Percentiles rank a stretch among this genome's conserved stretches.
phyloP scores from a whole-genome alignment of 1,284 basidiomycete species.

The Papiliotrema flavescens region DNA sequence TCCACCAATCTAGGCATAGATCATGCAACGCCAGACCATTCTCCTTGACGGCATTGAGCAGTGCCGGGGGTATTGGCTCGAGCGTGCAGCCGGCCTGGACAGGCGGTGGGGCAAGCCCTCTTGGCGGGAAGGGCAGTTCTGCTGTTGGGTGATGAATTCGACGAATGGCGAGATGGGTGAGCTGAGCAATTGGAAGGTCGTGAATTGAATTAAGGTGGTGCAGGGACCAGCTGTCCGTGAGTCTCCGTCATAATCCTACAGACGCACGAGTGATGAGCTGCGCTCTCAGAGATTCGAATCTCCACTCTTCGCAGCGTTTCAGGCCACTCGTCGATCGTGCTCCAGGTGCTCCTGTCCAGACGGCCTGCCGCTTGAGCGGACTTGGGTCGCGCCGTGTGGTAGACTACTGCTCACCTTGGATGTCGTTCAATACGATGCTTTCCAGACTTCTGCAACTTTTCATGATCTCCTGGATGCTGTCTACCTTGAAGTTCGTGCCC shows the following conservation, averaged over 20 bases:
- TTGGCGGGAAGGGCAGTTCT: slow-evolving; percentile 22
- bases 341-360: slow-evolving; percentile 32
- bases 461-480: slow-evolving; percentile 20
- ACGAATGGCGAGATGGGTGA: slow-evolving; percentile 18
- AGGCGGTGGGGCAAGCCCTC: slow-evolving; percentile 1
- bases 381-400: not conserved
- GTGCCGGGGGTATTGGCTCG: slow-evolving; percentile 8
- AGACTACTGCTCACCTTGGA: slow-evolving; percentile 21
- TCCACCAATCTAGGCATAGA: slow-evolving; percentile 33
- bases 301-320: slow-evolving; percentile 11
- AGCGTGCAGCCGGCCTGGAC: slow-evolving; percentile 9
- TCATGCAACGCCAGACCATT: slow-evolving; percentile 12
- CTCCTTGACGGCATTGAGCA: slow-evolving; percentile 14
- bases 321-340: slow-evolving; percentile 23
- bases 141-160: slow-evolving; percentile 22
- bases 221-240: slow-evolving; percentile 21
- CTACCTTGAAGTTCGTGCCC: slow-evolving; percentile 27
- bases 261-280: slow-evolving; percentile 26
- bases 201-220: slow-evolving; percentile 29
- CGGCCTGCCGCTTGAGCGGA: slow-evolving; percentile 14
- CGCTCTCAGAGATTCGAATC: slow-evolving; percentile 22
- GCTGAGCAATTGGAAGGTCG: slow-evolving; percentile 20
- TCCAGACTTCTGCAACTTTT: slow-evolving; percentile 18
- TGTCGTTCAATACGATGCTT: slow-evolving; percentile 17
- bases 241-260: not conserved